Conservation (phyloP, 202 grass and related monocot species). For the Panicum hallii region DNA sequence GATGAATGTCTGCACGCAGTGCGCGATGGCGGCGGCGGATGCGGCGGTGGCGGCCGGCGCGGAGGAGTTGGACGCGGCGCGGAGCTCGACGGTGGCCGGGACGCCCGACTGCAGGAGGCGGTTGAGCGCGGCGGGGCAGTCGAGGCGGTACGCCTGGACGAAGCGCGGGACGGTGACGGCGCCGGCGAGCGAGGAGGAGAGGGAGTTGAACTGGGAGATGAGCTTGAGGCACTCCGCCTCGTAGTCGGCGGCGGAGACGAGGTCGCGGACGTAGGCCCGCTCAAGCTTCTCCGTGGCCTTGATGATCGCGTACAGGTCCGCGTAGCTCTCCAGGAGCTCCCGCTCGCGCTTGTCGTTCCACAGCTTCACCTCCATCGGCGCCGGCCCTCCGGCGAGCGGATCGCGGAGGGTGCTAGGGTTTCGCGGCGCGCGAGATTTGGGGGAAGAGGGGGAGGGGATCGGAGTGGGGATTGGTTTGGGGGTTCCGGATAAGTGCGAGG, state of each 20-base stretch:
- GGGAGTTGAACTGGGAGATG: conserved; percentile 92
- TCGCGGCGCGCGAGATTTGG: conserved; percentile 31
- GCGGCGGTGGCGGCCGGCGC: conserved; percentile 44
- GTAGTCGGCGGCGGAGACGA: conserved; percentile 85
- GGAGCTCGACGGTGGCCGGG: conserved; percentile 93
- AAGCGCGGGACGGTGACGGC: conserved; percentile 79
- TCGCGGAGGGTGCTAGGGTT: conserved; percentile 47
- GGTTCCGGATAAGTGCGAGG: conserved; percentile 8
- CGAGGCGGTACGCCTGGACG: conserved; percentile 83
- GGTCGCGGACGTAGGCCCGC: conserved; percentile 95
- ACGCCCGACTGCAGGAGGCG: conserved; percentile 87
- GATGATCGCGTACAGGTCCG: conserved; percentile 96
- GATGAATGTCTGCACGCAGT: conserved; percentile 95
- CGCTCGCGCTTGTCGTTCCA: conserved; percentile 95
- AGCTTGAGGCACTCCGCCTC: conserved; percentile 98
- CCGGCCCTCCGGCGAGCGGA: conserved; percentile 34
- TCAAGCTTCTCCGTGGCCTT: conserved; percentile 95
- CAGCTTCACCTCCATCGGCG: conserved; percentile 82
- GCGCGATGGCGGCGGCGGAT: conserved; percentile 73
- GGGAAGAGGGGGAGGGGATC: background rate
- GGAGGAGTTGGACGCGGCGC: conserved; percentile 55
- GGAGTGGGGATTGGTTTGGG: conserved; percentile 2
- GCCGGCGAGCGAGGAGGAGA: conserved; percentile 75
- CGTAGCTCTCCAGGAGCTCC: conserved; percentile 90
- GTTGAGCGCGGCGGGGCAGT: conserved; percentile 83